Conservation (phyloP, 805 yeast species). For the Sugiyamaella floridensis region DNA sequence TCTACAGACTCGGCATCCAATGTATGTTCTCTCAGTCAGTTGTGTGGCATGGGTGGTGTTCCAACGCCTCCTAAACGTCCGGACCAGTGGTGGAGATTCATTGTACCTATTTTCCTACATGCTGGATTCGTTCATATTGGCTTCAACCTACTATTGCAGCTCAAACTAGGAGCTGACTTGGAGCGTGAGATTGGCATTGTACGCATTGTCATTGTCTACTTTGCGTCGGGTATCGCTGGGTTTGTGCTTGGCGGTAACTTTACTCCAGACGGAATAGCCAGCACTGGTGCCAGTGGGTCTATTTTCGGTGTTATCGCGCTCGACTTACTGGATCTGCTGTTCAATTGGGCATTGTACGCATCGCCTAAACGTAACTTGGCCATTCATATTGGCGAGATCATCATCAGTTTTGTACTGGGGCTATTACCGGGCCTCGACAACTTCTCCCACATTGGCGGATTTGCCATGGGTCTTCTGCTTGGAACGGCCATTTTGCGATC, state of each 20-base stretch:
- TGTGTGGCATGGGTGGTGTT: conserved; percentile 56
- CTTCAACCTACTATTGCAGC: conserved; percentile 55
- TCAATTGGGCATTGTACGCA: conserved; percentile 44
- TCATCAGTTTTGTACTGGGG: conserved; percentile 56
- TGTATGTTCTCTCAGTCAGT: conserved; percentile 49
- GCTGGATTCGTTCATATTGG: conserved; percentile 67
- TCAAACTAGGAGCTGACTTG: conserved; percentile 52
- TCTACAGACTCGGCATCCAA: conserved; percentile 49
- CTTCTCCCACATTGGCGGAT: conserved; percentile 71
- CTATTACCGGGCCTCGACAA: conserved; percentile 69
- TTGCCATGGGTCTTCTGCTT: conserved; percentile 50
- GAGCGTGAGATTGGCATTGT: conserved; percentile 52
- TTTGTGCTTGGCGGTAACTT: conserved; percentile 63
- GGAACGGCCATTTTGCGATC: conserved; percentile 48
- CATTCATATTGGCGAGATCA: conserved; percentile 48
- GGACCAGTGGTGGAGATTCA: conserved; percentile 61
- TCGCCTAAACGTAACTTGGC: conserved; percentile 42
- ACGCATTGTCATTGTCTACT: conserved; percentile 48
- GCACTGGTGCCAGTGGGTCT: conserved; percentile 68
- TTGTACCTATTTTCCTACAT: conserved; percentile 65
- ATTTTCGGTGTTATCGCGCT: conserved; percentile 63
- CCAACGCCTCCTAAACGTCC: conserved; percentile 36
- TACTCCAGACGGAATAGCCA: conserved; percentile 57
- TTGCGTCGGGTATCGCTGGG: conserved; percentile 59
- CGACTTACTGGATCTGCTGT: conserved; percentile 46